Evolutionary conservation across 2,329 filamentous ascomycete species (phyloP).

Genomic region (Magnaporthiopsis poae): DNA sequence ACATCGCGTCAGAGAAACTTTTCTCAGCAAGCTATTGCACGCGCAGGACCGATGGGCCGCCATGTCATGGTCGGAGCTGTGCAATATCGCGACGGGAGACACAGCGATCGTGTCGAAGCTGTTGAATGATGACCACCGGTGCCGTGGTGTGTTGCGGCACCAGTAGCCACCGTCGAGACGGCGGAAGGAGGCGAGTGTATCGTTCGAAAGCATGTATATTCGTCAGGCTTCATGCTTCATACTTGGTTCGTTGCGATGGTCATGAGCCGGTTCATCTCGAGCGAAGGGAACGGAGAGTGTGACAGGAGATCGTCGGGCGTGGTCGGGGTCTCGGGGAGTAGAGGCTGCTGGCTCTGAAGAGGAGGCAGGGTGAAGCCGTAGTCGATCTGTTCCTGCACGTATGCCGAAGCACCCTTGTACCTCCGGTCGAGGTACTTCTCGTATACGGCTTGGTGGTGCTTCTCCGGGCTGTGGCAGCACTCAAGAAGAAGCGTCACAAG

Average conservation of each 20-base stretch:
- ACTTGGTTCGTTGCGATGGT: slow-evolving; percentile 1
- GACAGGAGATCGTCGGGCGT: neutral
- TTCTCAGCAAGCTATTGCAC: neutral
- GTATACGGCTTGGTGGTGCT: slow-evolving; percentile 77
- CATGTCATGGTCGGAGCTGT: neutral
- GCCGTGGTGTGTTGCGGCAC: no score
- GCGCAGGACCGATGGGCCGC: neutral
- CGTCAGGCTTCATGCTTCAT: neutral
- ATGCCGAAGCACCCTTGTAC: slow-evolving; percentile 74
- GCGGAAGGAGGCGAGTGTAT: neutral
- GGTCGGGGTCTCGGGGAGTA: neutral
- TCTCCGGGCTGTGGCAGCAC: slow-evolving; percentile 70
- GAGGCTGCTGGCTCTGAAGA: slow-evolving; percentile 24
- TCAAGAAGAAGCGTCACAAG: slow-evolving; percentile 72
- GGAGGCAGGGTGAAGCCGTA: slow-evolving; percentile 44
- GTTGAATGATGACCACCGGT: neutral
- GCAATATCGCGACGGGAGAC: neutral
- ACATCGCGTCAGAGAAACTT: neutral
- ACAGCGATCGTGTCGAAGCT: neutral
- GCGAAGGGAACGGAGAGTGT: neutral
- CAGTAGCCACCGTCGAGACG: neutral
- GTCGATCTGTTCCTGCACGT: slow-evolving; percentile 65
- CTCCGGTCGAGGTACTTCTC: slow-evolving; percentile 85
- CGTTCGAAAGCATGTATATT: neutral
- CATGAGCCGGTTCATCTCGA: slow-evolving; percentile 4